Conservation (phyloP, 2,329 filamentous ascomycete species). For the Alternaria metachromatica region DNA sequence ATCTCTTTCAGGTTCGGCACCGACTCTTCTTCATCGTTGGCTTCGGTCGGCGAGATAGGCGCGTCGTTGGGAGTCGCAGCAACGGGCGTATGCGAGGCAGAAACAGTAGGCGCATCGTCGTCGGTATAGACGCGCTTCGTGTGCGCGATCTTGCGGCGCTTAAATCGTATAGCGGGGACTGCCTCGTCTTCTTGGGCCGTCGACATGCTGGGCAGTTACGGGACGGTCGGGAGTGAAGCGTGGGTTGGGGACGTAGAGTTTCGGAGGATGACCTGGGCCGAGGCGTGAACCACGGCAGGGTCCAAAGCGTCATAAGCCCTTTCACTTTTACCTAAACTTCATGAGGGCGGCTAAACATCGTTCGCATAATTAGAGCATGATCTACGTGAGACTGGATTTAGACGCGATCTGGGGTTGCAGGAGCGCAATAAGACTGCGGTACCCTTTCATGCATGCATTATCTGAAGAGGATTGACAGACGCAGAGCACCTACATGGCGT, state of each 20-base stretch:
- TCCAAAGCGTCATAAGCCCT: slow-evolving; percentile 4
- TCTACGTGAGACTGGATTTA: neutral
- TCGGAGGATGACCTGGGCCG: neutral
- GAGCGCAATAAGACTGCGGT: neutral
- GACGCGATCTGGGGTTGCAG: no score
- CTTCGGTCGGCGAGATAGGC: slow-evolving; percentile 10
- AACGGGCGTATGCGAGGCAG: slow-evolving; percentile 11
- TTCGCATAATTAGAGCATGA: neutral
- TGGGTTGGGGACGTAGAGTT: neutral
- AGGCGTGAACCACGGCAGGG: slow-evolving; percentile 5
- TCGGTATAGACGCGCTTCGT: slow-evolving; percentile 28
- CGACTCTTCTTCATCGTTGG: slow-evolving; percentile 25
- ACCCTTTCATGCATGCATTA: neutral
- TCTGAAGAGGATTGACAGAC: neutral
- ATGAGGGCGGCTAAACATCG: neutral
- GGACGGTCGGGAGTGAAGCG: neutral
- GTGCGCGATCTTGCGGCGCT: slow-evolving; percentile 41
- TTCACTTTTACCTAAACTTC: neutral
- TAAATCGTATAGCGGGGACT: slow-evolving; percentile 35
- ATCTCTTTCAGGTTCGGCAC: slow-evolving; percentile 38
- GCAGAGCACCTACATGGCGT: slow-evolving; percentile 28
- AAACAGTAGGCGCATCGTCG: slow-evolving; percentile 12
- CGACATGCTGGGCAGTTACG: slow-evolving; percentile 18
- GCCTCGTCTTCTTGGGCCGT: slow-evolving; percentile 17
- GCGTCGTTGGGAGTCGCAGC: slow-evolving; percentile 11